Evolutionary conservation across 2,329 filamentous ascomycete species (phyloP).

Genomic region (Colletotrichum paranaense): DNA sequence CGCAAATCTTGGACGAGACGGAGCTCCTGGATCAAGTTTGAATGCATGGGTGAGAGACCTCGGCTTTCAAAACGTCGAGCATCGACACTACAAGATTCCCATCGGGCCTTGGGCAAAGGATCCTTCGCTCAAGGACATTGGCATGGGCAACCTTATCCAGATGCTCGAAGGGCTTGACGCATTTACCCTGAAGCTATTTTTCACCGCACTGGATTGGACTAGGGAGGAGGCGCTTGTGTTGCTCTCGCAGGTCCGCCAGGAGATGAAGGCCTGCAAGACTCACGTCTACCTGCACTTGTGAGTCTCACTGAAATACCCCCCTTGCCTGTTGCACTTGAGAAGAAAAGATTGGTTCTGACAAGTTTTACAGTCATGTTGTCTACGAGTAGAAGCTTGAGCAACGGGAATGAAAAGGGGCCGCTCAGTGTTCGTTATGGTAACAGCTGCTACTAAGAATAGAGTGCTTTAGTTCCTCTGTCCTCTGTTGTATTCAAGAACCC

Average conservation of each 20-base stretch:
- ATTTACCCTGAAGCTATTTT: conserved; percentile 42
- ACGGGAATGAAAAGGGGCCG: too few relatives aligned
- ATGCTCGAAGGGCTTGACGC: conserved; percentile 39
- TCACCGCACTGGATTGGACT: conserved; percentile 42
- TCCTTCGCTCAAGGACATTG: conserved; percentile 44
- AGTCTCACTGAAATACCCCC: background rate
- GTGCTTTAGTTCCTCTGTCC: too few relatives aligned
- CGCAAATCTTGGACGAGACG: conserved; percentile 38
- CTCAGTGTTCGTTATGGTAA: too few relatives aligned
- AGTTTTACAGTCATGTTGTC: conserved; percentile 23
- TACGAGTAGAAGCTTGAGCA: conserved; percentile 29
- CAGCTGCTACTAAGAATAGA: too few relatives aligned
- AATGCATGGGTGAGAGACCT: conserved; percentile 45
- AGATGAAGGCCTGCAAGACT: conserved; percentile 41
- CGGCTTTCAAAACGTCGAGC: conserved; percentile 48
- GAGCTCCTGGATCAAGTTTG: conserved; percentile 42
- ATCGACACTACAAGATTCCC: conserved; percentile 45
- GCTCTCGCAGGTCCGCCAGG: conserved; percentile 41
- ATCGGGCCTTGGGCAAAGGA: conserved; percentile 51
- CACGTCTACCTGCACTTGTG: conserved; percentile 41
- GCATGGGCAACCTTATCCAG: conserved; percentile 35
- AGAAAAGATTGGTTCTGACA: background rate
- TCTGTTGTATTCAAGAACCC: too few relatives aligned
- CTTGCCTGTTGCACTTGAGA: too few relatives aligned
- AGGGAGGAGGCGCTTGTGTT: conserved; percentile 41